These are phyloP conservation scores for Fusarium hainanense DNA, from an alignment of 2,329 filamentous ascomycete species.

Conservation along the genomic window DNA sequence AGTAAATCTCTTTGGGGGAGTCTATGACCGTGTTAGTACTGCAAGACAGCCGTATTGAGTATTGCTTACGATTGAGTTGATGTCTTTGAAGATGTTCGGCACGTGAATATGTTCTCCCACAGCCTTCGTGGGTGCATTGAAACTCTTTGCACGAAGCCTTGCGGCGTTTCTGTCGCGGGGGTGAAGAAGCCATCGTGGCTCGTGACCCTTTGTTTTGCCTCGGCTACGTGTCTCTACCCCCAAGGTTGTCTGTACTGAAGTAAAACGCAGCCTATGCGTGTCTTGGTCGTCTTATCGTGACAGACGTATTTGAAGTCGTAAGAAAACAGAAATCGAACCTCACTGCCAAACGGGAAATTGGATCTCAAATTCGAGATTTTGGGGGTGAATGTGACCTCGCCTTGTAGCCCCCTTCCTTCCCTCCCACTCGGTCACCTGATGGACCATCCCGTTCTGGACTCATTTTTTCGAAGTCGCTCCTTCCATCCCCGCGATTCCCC, in stretches of 20 bases:
- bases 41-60: neutral
- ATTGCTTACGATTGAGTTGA: conserved; percentile 43
- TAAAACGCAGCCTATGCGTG: conserved; percentile 2
- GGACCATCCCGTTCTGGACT: conserved; percentile 32
- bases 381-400: conserved; percentile 29
- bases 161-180: conserved; percentile 48
- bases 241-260: neutral
- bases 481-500: conserved; percentile 36
- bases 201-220: conserved; percentile 17
- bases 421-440: conserved; percentile 36
- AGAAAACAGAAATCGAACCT: no score
- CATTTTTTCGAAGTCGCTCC: conserved; percentile 3
- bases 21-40: conserved; percentile 37
- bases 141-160: conserved; percentile 48
- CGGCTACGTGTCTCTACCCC: conserved; percentile 14
- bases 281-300: neutral
- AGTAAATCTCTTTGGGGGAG: conserved; percentile 47
- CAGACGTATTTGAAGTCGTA: neutral
- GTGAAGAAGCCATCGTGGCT: conserved; percentile 45
- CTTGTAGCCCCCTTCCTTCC: conserved; percentile 8
- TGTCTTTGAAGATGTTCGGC: conserved; percentile 46
- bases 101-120: conserved; percentile 45
- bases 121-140: conserved; percentile 47
- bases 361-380: conserved; percentile 35
- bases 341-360: neutral